These are phyloP conservation scores for Mucor piriformis DNA, from an alignment of 371 early-diverging fungal species.

Conservation along the genomic window DNA sequence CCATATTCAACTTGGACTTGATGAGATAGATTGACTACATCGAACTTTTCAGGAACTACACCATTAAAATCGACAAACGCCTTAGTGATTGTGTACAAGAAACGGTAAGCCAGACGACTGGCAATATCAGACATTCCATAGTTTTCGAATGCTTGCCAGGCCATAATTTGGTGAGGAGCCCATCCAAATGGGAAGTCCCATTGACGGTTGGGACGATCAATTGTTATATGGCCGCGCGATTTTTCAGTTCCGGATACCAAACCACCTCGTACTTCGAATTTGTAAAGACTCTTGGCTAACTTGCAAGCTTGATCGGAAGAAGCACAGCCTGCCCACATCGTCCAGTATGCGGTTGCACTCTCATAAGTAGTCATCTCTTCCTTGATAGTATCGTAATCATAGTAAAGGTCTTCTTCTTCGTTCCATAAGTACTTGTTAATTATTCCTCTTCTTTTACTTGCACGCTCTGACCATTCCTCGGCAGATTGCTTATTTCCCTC, in stretches of 20 bases:
- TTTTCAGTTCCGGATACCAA: slow-evolving; percentile 84
- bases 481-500: slow-evolving; percentile 38
- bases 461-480: slow-evolving; percentile 52
- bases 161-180: slow-evolving; percentile 97
- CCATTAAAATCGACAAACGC: slow-evolving; percentile 95
- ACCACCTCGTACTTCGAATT: slow-evolving; percentile 86
- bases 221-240: slow-evolving; percentile 72
- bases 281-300: slow-evolving; percentile 48
- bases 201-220: slow-evolving; percentile 90
- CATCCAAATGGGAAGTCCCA: slow-evolving; percentile 97
- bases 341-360: slow-evolving; percentile 71
- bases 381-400: slow-evolving; percentile 60
- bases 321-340: slow-evolving; percentile 73
- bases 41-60: slow-evolving; percentile 94
- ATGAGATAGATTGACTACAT: slow-evolving; percentile 90
- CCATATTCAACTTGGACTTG: slow-evolving; percentile 92
- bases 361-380: slow-evolving; percentile 59
- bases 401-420: slow-evolving; percentile 50
- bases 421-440: slow-evolving; percentile 72
- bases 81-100: slow-evolving; percentile 91
- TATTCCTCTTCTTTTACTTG: slow-evolving; percentile 45
- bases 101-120: slow-evolving; percentile 84
- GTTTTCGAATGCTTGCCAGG: slow-evolving; percentile 84
- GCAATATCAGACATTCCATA: slow-evolving; percentile 81
- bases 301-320: slow-evolving; percentile 59